Conservation (phyloP, 176 grass and related monocot species). For the Oryza meyeriana region DNA sequence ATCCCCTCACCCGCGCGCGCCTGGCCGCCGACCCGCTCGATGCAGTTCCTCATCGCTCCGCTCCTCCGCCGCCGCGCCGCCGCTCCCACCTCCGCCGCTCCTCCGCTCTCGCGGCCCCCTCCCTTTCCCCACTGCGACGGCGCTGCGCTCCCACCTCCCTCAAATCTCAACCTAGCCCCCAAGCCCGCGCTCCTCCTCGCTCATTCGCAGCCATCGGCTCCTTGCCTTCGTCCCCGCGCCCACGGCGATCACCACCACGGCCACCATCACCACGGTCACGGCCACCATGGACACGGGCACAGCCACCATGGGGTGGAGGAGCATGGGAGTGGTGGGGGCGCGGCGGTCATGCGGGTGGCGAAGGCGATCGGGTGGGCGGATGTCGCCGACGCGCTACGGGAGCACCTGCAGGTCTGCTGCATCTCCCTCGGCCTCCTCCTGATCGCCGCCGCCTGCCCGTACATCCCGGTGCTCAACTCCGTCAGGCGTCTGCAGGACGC, state of each 20-base stretch:
- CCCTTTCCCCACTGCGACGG: slow-evolving; percentile 38
- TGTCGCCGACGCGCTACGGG: slow-evolving; percentile 72
- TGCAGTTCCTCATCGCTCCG: slow-evolving; percentile 41
- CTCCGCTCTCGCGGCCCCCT: slow-evolving; percentile 26
- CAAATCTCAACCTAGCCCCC: not conserved
- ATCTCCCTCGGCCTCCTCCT: slow-evolving; percentile 84
- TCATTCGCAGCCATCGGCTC: slow-evolving; percentile 1
- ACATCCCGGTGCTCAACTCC: slow-evolving; percentile 31
- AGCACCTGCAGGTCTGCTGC: slow-evolving; percentile 85
- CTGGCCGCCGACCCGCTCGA: not conserved
- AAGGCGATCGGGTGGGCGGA: slow-evolving; percentile 70
- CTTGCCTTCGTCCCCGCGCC: slow-evolving; percentile 20
- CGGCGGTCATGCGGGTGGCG: slow-evolving; percentile 62
- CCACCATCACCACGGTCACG: not conserved
- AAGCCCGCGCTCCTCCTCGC: slow-evolving; percentile 19
- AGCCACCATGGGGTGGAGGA: slow-evolving; percentile 21
- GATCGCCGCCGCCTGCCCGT: slow-evolving; percentile 59
- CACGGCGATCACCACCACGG: slow-evolving; percentile 46
- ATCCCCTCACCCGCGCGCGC: not conserved
- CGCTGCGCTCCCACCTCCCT: not conserved
- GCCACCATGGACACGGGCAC: slow-evolving; percentile 3
- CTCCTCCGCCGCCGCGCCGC: slow-evolving; percentile 1
- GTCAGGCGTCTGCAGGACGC: slow-evolving; percentile 48
- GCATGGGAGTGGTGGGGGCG: slow-evolving; percentile 28
- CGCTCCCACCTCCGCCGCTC: slow-evolving; percentile 5